Evolutionary conservation across 108 stramenopile species (phyloP).

Genomic region (Conticribra guillardii): DNA sequence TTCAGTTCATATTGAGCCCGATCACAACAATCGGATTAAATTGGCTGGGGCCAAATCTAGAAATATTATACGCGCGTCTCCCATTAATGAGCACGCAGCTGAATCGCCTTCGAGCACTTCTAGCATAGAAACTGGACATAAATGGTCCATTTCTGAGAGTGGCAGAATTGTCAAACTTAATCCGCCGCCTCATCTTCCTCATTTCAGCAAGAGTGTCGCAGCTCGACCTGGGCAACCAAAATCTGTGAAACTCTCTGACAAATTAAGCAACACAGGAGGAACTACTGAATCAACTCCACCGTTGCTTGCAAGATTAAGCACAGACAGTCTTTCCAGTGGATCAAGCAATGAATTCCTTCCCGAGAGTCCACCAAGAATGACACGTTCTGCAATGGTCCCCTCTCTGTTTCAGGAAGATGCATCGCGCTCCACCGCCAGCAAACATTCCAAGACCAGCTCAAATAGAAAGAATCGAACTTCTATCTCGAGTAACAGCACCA

Average conservation of each 20-base stretch:
- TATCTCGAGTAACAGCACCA: too few species aligned
- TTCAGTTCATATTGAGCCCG: constrained; percentile 14
- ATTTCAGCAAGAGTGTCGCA: too few species aligned
- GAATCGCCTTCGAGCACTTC: too few species aligned
- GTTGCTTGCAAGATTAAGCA: constrained; percentile 12
- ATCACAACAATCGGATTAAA: constrained; percentile 15
- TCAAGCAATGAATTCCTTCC: background rate
- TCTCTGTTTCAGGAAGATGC: constrained; percentile 19
- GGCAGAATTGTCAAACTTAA: constrained; percentile 19
- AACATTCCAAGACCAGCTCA: too few species aligned
- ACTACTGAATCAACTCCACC: too few species aligned
- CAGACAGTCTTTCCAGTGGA: constrained; percentile 7
- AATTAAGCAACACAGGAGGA: too few species aligned
- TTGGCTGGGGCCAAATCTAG: background rate
- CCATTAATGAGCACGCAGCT: constrained; percentile 6
- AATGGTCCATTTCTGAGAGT: constrained; percentile 16
- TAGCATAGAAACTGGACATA: constrained; percentile 7
- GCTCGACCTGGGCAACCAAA: constrained; percentile 2
- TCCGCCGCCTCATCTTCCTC: too few species aligned
- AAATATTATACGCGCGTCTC: constrained; percentile 11
- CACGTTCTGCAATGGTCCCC: constrained; percentile 6
- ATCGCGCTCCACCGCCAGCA: constrained; percentile 4
- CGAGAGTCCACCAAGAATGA: constrained; percentile 28
- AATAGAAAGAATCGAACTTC: too few species aligned
- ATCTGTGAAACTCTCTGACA: constrained; percentile 7